A percentile compares a stretch with the other conserved stretches of the same genome.
These are phyloP conservation scores for Pontederia paniculata DNA, from an alignment of 176 grass and related monocot species.

Conservation along the genomic window DNA sequence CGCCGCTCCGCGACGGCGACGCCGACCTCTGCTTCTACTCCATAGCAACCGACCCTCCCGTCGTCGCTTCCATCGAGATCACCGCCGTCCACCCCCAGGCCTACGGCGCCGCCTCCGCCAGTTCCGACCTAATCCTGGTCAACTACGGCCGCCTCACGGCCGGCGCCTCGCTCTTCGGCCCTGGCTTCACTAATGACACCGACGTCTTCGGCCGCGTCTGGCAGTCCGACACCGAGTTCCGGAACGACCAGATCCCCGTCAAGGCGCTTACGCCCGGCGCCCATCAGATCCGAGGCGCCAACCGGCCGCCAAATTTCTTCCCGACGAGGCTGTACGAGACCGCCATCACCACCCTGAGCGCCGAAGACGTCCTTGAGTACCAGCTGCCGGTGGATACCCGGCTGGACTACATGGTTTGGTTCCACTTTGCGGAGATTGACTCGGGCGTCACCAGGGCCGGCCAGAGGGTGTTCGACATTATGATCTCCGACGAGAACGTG, in stretches of 20 bases:
- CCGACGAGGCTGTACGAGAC: constrained; percentile 79
- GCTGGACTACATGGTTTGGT: constrained; percentile 88
- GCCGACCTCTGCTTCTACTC: constrained; percentile 97
- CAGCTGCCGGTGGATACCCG: constrained; percentile 79
- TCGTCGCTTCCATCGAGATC: constrained; percentile 75
- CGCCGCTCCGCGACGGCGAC: constrained; percentile 32
- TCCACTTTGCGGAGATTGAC: constrained; percentile 91
- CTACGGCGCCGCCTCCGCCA: constrained; percentile 69
- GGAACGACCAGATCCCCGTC: constrained; percentile 32
- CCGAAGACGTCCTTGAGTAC: constrained; percentile 49
- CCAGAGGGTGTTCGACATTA: constrained; percentile 79
- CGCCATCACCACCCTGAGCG: constrained; percentile 57
- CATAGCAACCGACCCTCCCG: constrained; percentile 79
- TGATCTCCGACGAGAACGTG: constrained; percentile 45
- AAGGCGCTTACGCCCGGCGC: constrained; percentile 69
- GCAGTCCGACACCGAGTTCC: constrained; percentile 68
- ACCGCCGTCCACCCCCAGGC: constrained; percentile 63
- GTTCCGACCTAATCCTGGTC: constrained; percentile 57
- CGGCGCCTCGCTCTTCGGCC: constrained; percentile 58
- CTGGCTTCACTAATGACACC: constrained; percentile 64
- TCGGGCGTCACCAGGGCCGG: constrained; percentile 32
- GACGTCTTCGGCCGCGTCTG: constrained; percentile 82
- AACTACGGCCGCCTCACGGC: constrained; percentile 87
- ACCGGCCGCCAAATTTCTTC: constrained; percentile 96
- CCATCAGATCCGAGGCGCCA: constrained; percentile 55